A percentile compares a stretch with the other conserved stretches of the same genome.
Evolutionary conservation across 306 rosid species (phyloP).

Genomic region (Cucurbita moschata): DNA sequence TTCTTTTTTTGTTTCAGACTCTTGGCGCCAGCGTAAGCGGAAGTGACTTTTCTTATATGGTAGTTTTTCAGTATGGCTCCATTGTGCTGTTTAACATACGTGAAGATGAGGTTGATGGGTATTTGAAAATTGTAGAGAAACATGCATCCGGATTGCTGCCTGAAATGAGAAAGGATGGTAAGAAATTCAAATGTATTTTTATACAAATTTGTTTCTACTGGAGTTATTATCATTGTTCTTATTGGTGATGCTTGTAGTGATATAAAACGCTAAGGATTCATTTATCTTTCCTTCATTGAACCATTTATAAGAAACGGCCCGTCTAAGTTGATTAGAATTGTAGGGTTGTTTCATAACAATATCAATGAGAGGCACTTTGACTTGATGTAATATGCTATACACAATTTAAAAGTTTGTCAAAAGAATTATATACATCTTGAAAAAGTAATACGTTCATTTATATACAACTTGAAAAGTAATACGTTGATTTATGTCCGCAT

Average conservation of each 20-base stretch:
- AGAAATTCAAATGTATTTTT: not conserved
- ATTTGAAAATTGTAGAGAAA: constrained; percentile 57
- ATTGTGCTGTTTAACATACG: constrained; percentile 73
- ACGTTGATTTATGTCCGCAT: not conserved
- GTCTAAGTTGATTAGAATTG: not conserved
- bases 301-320: not conserved
- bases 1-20: constrained; percentile 37
- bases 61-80: constrained; percentile 95
- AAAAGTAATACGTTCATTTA: not conserved
- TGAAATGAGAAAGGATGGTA: constrained; percentile 97
- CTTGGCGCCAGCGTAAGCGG: constrained; percentile 49
- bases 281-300: not conserved
- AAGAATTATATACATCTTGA: not conserved
- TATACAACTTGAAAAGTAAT: not conserved
- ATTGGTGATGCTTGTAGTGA: not conserved
- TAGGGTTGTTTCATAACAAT: not conserved
- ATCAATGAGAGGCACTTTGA: not conserved
- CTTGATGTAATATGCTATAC: not conserved
- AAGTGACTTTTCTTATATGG: constrained; percentile 64
- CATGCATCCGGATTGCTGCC: constrained; percentile 82
- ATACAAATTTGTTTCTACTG: not conserved
- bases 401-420: not conserved
- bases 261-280: not conserved
- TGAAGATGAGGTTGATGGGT: constrained; percentile 60
- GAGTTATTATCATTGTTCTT: not conserved